Percentiles rank a stretch among this genome's conserved stretches.
Conservation (phyloP, 2,329 filamentous ascomycete species). For the Fusarium sp. region DNA sequence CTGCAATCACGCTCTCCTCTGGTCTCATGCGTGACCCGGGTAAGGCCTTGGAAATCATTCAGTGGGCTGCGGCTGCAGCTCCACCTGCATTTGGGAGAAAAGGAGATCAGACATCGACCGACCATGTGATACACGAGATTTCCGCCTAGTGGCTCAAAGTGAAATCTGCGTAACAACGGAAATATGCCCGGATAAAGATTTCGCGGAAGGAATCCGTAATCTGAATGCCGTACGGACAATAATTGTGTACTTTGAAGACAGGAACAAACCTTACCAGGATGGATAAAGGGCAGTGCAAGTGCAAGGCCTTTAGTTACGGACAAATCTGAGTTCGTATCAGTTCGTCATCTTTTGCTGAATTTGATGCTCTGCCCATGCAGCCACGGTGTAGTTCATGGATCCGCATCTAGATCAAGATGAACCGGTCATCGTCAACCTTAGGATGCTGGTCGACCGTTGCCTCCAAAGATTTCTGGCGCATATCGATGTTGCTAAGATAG, state of each 20-base stretch:
- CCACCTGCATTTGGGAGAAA: not conserved
- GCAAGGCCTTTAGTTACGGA: not conserved
- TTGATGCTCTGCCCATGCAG: not conserved
- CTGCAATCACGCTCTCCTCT: slow-evolving; percentile 17
- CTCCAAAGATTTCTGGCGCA: not conserved
- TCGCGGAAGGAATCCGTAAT: not conserved
- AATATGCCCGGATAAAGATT: not conserved
- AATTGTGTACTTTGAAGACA: slow-evolving; percentile 6
- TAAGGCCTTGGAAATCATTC: slow-evolving; percentile 20
- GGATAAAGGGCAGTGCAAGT: not conserved
- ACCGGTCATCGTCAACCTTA: not conserved
- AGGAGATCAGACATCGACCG: slow-evolving; percentile 1
- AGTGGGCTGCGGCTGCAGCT: slow-evolving; percentile 6
- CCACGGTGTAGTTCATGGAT: not conserved
- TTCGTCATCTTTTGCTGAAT: not conserved
- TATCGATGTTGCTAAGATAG: not conserved
- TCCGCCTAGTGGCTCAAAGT: slow-evolving; percentile 4
- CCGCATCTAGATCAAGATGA: not conserved
- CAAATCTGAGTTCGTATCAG: not conserved
- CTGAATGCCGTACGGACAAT: slow-evolving; percentile 5
- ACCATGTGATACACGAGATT: not conserved
- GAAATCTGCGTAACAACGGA: not conserved
- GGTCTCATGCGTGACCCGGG: slow-evolving; percentile 5
- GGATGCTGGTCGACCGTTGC: not conserved
- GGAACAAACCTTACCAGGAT: not conserved